These are phyloP conservation scores for Pythium dissimile DNA, from an alignment of 352 stramenopile species.

Conservation along the genomic window DNA sequence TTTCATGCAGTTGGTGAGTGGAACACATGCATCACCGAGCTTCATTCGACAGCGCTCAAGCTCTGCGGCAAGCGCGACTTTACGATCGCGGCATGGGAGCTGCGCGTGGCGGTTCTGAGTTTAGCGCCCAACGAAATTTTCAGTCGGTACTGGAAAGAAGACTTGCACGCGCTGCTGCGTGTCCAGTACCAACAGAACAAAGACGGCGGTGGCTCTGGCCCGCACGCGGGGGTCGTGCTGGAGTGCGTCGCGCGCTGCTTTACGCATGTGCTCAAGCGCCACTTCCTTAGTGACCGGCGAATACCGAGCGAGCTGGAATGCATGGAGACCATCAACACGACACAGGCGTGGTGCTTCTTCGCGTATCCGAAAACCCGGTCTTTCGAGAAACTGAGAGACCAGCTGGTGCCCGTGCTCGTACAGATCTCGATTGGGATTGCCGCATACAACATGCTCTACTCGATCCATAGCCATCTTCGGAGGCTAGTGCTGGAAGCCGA, in stretches of 20 bases:
- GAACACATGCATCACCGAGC: constrained; percentile 54
- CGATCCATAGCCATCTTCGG: constrained; percentile 61
- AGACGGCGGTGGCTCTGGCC: constrained; percentile 23
- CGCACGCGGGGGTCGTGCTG: constrained; percentile 21
- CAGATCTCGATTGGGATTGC: constrained; percentile 54
- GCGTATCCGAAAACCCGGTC: constrained; percentile 41
- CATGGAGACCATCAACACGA: constrained; percentile 83
- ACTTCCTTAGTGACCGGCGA: constrained; percentile 37
- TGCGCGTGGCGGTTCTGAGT: constrained; percentile 47
- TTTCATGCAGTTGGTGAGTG: constrained; percentile 43
- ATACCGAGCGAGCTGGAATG: constrained; percentile 51
- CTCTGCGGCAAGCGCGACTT: constrained; percentile 45
- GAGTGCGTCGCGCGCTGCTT: constrained; percentile 29
- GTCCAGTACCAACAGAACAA: constrained; percentile 74
- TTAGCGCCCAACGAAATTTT: constrained; percentile 64
- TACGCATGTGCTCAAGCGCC: constrained; percentile 39
- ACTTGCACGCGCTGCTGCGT: constrained; percentile 45
- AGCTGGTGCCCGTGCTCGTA: constrained; percentile 42
- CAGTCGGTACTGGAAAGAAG: constrained; percentile 66
- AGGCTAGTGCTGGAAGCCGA: constrained; percentile 53
- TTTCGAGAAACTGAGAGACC: constrained; percentile 28
- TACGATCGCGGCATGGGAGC: constrained; percentile 35
- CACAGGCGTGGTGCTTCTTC: constrained; percentile 78
- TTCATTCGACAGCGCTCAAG: constrained; percentile 52
- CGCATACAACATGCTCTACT: constrained; percentile 69